Conservation (phyloP, 768 basidiomycete species). For the Collybia mongolica region DNA sequence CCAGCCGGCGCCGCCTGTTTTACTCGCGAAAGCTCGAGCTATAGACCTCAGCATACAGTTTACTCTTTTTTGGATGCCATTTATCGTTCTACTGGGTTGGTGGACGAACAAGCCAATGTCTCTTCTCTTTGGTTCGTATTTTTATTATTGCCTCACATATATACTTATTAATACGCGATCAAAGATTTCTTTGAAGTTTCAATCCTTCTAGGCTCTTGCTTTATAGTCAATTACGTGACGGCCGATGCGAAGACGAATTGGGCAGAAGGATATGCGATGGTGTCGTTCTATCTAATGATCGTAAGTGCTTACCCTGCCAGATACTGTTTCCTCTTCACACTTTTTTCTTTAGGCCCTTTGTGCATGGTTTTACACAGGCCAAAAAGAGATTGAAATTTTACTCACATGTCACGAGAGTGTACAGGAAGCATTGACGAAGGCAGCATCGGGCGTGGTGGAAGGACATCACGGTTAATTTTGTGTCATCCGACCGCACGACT, state of each 20-base stretch:
- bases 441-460: slow-evolving; percentile 6
- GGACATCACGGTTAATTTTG: too few relatives aligned
- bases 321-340: neutral
- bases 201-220: slow-evolving; percentile 61
- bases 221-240: slow-evolving; percentile 79
- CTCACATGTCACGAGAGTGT: slow-evolving; percentile 38
- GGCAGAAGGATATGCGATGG: slow-evolving; percentile 68
- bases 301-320: slow-evolving; percentile 25
- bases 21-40: slow-evolving; percentile 64
- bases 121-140: slow-evolving; percentile 61
- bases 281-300: slow-evolving; percentile 68
- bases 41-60: slow-evolving; percentile 83
- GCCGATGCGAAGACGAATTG: slow-evolving; percentile 80
- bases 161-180: neutral
- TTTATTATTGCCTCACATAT: neutral
- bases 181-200: slow-evolving; percentile 73
- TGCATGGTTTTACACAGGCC: slow-evolving; percentile 67
- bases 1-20: slow-evolving; percentile 42
- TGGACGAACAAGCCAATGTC: slow-evolving; percentile 58
- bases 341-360: slow-evolving; percentile 48
- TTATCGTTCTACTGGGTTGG: slow-evolving; percentile 70
- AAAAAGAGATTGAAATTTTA: slow-evolving; percentile 45
- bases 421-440: slow-evolving; percentile 27
- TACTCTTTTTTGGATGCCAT: slow-evolving; percentile 76
- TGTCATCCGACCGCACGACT: too few relatives aligned